Evolutionary conservation across 2,329 filamentous ascomycete genomes (phyloP).

Genomic region (Helotiales sp.): DNA sequence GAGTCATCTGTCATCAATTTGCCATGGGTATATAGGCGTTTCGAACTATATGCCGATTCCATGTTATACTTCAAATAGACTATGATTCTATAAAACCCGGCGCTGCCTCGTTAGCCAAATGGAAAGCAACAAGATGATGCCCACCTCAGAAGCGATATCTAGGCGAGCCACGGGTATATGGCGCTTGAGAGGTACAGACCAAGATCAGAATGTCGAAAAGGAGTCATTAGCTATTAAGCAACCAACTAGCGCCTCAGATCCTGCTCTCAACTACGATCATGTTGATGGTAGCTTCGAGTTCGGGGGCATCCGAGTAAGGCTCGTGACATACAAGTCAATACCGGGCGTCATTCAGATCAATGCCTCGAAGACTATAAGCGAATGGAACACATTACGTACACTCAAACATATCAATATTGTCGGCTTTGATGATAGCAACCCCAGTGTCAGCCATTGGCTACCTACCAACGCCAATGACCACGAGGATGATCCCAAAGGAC

Average conservation of each 20-base stretch:
- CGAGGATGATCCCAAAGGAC: conserved; percentile 10
- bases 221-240: conserved; percentile 3
- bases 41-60: not conserved
- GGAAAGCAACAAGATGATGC: conserved; percentile 7
- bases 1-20: conserved; percentile 1
- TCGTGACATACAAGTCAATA: conserved; percentile 18
- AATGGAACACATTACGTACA: conserved; percentile 15
- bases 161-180: conserved; percentile 12
- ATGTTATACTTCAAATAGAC: conserved; percentile 1
- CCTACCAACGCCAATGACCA: conserved; percentile 9
- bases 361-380: conserved; percentile 13
- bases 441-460: conserved; percentile 14
- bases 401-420: conserved; percentile 19
- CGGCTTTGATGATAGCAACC: conserved; percentile 17
- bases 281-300: conserved; percentile 19
- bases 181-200: conserved; percentile 12
- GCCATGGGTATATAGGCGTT: not conserved
- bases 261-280: conserved; percentile 7
- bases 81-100: conserved; percentile 1
- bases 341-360: conserved; percentile 14
- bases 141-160: conserved; percentile 8
- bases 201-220: not conserved
- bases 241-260: not conserved
- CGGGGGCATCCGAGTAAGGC: conserved; percentile 15
- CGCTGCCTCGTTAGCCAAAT: conserved; percentile 1